phyloP scores from a whole-genome alignment of 2,329 filamentous ascomycete species.

The Phoma herbarum region DNA sequence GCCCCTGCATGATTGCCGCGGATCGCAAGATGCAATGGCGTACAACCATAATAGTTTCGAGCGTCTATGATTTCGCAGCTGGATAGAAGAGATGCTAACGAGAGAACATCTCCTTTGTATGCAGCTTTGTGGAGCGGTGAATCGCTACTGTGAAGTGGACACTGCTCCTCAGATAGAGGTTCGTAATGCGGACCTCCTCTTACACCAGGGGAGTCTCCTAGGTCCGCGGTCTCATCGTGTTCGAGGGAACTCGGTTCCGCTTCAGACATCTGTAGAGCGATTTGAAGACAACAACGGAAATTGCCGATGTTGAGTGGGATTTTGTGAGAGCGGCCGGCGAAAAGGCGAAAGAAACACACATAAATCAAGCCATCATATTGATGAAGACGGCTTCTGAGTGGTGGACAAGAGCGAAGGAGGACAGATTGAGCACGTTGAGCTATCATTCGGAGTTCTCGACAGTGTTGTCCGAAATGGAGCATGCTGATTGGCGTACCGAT shows the following conservation, averaged over 20 bases:
- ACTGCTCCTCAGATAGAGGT: background rate
- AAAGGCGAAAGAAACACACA: background rate
- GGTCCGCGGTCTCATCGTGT: background rate
- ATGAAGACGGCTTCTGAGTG: background rate
- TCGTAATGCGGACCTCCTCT: background rate
- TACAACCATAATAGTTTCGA: no score
- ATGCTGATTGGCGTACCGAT: no score
- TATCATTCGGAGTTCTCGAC: background rate
- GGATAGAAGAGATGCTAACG: slow-evolving; percentile 3
- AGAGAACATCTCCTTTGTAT: slow-evolving; percentile 4
- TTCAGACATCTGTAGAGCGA: background rate
- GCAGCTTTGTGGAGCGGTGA: slow-evolving; percentile 2
- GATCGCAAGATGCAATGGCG: background rate
- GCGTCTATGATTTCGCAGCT: background rate
- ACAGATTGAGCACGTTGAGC: background rate
- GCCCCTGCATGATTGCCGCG: background rate
- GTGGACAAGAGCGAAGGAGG: background rate
- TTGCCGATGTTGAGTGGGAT: background rate
- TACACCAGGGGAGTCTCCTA: background rate
- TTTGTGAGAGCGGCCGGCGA: background rate
- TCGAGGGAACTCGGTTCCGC: background rate
- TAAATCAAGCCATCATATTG: background rate
- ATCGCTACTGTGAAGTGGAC: background rate
- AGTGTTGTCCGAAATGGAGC: background rate
- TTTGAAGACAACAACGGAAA: background rate